Conservation (phyloP, 768 basidiomycete genomes). For the Coprinellus aureogranulatus region DNA sequence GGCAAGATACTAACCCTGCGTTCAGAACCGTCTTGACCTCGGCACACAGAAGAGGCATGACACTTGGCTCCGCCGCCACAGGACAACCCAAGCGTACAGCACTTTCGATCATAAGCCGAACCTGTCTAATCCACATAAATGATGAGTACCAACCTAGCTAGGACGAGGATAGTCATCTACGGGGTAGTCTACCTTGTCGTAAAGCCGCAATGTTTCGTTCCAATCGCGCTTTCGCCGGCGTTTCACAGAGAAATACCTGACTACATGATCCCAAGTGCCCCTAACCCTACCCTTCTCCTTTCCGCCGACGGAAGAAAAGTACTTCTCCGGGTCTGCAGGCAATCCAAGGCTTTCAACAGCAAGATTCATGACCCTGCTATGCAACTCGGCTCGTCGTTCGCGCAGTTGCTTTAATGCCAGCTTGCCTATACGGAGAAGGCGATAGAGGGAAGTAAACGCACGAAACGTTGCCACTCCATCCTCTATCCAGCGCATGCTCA, state of each 20-base stretch:
- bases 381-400: conserved; percentile 52
- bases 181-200: conserved; percentile 82
- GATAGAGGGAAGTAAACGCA: conserved; percentile 61
- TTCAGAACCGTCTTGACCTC: no score
- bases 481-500: conserved; percentile 84
- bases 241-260: conserved; percentile 77
- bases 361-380: conserved; percentile 64
- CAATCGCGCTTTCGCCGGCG: conserved; percentile 82
- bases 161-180: conserved; percentile 38
- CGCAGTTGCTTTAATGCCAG: conserved; percentile 52
- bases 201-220: conserved; percentile 81
- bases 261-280: conserved; percentile 65
- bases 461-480: conserved; percentile 79
- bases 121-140: not conserved
- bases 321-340: conserved; percentile 65
- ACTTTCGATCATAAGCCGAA: not conserved
- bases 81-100: no score
- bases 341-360: conserved; percentile 58
- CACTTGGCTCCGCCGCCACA: no score
- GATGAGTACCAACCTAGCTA: not conserved
- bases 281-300: conserved; percentile 69
- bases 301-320: conserved; percentile 59
- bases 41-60: no score
- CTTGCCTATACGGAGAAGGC: conserved; percentile 63
- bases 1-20: no score